Conservation (phyloP, 306 rosid genomes). For the Vigna nakashimae region DNA sequence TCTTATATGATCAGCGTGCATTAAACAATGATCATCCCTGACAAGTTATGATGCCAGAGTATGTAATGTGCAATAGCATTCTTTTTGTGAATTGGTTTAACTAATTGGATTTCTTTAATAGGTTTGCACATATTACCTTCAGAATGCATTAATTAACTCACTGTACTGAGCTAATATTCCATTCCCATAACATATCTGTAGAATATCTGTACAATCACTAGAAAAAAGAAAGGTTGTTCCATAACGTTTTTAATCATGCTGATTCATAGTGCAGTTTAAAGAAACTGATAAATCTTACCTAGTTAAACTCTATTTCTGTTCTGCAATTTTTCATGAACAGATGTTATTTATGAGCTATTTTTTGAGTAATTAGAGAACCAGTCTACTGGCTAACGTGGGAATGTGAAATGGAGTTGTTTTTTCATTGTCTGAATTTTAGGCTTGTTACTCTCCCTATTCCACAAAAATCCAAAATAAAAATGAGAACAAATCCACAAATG, state of each 20-base stretch:
- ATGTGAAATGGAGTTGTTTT: constrained; percentile 11
- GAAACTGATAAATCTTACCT: neutral
- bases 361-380: neutral
- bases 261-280: no score
- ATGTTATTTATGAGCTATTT: neutral
- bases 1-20: neutral
- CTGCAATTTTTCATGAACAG: neutral
- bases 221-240: neutral
- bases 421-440: neutral
- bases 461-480: constrained; percentile 12
- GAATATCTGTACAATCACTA: neutral
- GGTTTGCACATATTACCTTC: neutral
- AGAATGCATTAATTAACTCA: neutral
- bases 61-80: neutral
- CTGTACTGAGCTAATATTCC: no score
- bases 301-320: neutral
- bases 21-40: neutral
- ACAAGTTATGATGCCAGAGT: neutral
- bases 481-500: neutral
- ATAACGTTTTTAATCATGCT: neutral
- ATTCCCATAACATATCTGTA: neutral
- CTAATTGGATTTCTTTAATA: neutral
- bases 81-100: neutral
- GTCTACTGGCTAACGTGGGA: neutral
- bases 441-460: neutral